Conservation (phyloP, 2,329 filamentous ascomycete species). For the Neofusicoccum umdonicola region DNA sequence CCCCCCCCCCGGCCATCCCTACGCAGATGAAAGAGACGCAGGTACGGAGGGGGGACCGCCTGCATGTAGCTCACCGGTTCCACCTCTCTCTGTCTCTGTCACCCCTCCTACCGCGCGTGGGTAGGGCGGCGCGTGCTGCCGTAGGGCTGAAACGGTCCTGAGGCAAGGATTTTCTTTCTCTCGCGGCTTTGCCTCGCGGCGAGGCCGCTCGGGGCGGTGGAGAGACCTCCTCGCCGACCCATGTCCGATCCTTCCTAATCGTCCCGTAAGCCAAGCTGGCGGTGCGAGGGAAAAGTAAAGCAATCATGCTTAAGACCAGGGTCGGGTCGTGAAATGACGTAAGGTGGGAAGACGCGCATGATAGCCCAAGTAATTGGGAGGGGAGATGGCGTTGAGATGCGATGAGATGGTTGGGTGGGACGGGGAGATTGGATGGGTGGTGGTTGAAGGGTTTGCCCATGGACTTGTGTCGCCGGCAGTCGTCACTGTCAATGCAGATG, state of each 20-base stretch:
- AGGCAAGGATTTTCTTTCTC: background rate
- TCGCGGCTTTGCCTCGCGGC: too few relatives aligned
- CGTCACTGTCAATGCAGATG: background rate
- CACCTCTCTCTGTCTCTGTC: background rate
- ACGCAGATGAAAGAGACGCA: too few relatives aligned
- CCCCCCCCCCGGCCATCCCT: too few relatives aligned
- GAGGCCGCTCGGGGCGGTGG: too few relatives aligned
- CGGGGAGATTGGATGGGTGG: background rate
- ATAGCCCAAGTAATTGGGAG: background rate
- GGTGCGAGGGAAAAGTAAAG: too few relatives aligned
- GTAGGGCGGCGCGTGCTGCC: background rate
- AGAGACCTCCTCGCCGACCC: too few relatives aligned
- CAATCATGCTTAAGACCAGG: too few relatives aligned
- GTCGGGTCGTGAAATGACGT: background rate
- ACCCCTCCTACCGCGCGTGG: background rate
- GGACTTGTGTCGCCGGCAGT: background rate
- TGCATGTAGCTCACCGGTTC: too few relatives aligned
- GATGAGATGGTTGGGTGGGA: background rate
- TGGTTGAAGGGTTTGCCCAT: background rate
- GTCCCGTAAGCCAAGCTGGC: too few relatives aligned
- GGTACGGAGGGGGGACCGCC: too few relatives aligned
- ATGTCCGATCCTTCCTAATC: too few relatives aligned
- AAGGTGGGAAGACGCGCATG: background rate
- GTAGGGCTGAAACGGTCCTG: slow-evolving; percentile 15
- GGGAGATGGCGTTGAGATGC: background rate